Evolutionary conservation across 139 green algal genomes (phyloP), one percentile per base, ranked within the genome.

Genomic region (Coelastrella sp.): DNA sequence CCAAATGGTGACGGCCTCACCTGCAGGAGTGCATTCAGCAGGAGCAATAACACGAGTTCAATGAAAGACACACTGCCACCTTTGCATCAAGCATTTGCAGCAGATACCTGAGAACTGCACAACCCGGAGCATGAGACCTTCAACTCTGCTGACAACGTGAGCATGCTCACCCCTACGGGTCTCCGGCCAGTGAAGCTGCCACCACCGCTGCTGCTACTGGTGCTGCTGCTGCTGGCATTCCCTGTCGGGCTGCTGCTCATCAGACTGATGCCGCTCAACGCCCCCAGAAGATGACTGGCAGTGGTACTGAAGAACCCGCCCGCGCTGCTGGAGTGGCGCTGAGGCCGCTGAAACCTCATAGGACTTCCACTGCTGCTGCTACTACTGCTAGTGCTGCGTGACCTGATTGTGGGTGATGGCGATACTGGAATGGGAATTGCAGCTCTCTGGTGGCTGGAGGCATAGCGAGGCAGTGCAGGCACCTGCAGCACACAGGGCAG

Each of bases 301-400:
- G 82, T 87, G 63, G n/a, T 25, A 65, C 61, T 78, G 15, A 87
- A 12, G 63, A 78, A 78, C 24, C 61, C 57, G 25, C 82, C 65
- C 10, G 74, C 24, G 15, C 35, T 24, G 35, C 35, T 58, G 4
- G 78, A 83, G 49, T 24, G 78, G 10, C 78, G 27, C 35, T 83
- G 49, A 7, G 65, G 78, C 4, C 27, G 78, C 10, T 15, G 49
- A 4, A 81, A 59, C 25, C 35, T 65, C 10, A 49, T 61, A 27
- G 25, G 57, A 35, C 63, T 78, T 9, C 74, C 14, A 63, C 82
- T 78, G 61, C 82, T 75, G 60, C 66, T 87, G 82, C 82, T 87
- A 35, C 61, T 78, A 24, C 7, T 76, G 60, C 74, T n/a, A 57
- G 58, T 58, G 25, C 74, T 57, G 25, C 25, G 74, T 57, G 25